Evolutionary conservation across 352 stramenopile genomes (phyloP).

Genomic region (Globisporangium nodosum): DNA sequence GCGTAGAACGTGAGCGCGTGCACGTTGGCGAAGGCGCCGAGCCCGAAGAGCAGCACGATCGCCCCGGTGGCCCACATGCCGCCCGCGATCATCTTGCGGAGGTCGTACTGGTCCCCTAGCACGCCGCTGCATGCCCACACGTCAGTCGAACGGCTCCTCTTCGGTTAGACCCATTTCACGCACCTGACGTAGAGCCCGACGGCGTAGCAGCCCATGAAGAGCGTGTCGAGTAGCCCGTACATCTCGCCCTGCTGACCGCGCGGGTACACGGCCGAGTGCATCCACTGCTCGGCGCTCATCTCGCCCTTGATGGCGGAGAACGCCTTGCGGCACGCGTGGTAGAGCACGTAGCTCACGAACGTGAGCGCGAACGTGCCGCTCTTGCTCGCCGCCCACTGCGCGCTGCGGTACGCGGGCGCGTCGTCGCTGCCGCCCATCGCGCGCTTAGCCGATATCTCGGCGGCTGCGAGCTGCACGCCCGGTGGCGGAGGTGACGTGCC

Average conservation of each 20-base stretch:
- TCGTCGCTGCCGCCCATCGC: not conserved
- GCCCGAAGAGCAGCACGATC: slow-evolving; percentile 56
- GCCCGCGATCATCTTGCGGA: slow-evolving; percentile 59
- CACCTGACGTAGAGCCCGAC: slow-evolving; percentile 66
- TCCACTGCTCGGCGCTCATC: slow-evolving; percentile 76
- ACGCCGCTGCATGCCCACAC: slow-evolving; percentile 31
- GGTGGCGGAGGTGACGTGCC: not conserved
- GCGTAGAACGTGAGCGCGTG: slow-evolving; percentile 71
- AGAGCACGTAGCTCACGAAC: slow-evolving; percentile 79
- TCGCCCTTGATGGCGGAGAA: slow-evolving; percentile 83
- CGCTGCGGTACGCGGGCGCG: not conserved
- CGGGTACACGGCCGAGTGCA: slow-evolving; percentile 54
- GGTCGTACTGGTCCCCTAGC: slow-evolving; percentile 61
- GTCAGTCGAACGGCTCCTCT: not conserved
- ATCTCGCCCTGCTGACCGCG: slow-evolving; percentile 67
- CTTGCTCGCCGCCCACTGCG: slow-evolving; percentile 35
- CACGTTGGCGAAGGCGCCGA: slow-evolving; percentile 50
- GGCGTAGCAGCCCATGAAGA: slow-evolving; percentile 80
- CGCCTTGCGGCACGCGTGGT: slow-evolving; percentile 71
- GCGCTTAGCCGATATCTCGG: not conserved
- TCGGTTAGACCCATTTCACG: not conserved
- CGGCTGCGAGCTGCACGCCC: not conserved
- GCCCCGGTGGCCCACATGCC: slow-evolving; percentile 66
- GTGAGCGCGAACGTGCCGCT: slow-evolving; percentile 59
- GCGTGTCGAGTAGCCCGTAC: slow-evolving; percentile 74